A percentile compares a stretch with the other conserved stretches of the same genome.
phyloP scores from a whole-genome alignment of 768 basidiomycete genomes.

The Fomitopsis pulvina region DNA sequence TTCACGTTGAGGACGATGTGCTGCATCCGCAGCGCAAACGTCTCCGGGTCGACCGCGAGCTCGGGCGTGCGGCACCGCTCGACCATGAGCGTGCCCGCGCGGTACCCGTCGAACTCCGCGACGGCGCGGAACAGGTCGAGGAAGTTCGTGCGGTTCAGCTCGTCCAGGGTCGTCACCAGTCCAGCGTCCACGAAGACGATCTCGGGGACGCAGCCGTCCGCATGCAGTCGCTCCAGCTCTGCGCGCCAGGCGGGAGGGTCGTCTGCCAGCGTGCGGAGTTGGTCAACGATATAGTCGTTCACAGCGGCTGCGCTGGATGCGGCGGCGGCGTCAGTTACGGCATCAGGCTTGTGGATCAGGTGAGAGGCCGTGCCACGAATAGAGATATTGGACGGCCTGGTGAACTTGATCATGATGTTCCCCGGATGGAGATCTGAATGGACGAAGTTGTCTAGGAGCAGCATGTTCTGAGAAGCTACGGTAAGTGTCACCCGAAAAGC shows the following conservation, averaged over 20 bases:
- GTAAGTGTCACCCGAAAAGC: not conserved
- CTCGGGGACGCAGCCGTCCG: constrained; percentile 83
- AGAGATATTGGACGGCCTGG: constrained; percentile 69
- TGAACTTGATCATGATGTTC: constrained; percentile 98
- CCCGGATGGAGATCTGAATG: constrained; percentile 90
- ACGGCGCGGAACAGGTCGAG: constrained; percentile 94
- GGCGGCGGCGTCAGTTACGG: constrained; percentile 1
- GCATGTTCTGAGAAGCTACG: constrained; percentile 83
- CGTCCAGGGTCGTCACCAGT: constrained; percentile 82
- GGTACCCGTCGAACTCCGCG: constrained; percentile 96
- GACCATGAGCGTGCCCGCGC: constrained; percentile 92
- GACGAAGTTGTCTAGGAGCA: constrained; percentile 95
- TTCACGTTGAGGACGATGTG: constrained; percentile 91
- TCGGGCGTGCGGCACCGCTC: constrained; percentile 90
- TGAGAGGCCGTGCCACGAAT: constrained; percentile 36
- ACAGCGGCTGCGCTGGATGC: constrained; percentile 8
- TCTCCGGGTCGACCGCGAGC: constrained; percentile 85
- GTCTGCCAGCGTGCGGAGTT: constrained; percentile 54
- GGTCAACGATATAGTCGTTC: constrained; percentile 50
- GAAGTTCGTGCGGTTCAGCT: constrained; percentile 84
- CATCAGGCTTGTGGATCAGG: not conserved
- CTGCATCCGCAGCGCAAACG: constrained; percentile 97
- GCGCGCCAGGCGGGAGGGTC: constrained; percentile 62
- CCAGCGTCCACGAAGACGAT: constrained; percentile 97
- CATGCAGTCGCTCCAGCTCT: constrained; percentile 55